Base-by-base conservation (phyloP, 345 rosid species). In the Eucalyptus regnans region DNA sequence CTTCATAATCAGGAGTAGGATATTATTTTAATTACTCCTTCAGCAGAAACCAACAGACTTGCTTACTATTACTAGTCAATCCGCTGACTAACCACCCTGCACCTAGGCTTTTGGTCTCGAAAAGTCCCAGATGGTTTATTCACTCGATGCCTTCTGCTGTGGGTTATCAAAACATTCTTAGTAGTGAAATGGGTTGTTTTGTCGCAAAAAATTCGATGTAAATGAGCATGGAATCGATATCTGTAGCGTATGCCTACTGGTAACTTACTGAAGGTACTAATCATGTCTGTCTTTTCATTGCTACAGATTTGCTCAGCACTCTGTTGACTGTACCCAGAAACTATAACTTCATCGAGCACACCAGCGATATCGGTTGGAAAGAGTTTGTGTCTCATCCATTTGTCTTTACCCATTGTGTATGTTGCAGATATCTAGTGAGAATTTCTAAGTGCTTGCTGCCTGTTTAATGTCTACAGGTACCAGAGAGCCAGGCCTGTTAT, bases 281-380 rank as follows among this genome's bases (percentile, higher is more conserved):
- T 88, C 62, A 22, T 43, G n/a, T 89, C 76, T 20, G 29, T 68
- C 50, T 86, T 54, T 64, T 86, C 60, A 25, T 64, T 31, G 54
- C 54, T 22, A 91, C 95, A 97, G 99, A 97, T 93, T 89, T 97
- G 94, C 93, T 97, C 43, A 92, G 90, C 88, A 86, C 94, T 41
- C 92, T 97, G 88, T 92, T 97, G 43, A 88, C 90, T 86, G 89
- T 95, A 90, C 97, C 98, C 80, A 90, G 98, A 89, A 86, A 90
- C 87, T 90, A 95, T 80, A 96, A 96, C 90, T 96, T 96, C 90
- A 94, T 97, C 22, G 99, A 96, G 92, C 97, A 97, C 90, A 96
- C 97, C 88, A 96, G 96, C 89, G 94, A 96, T 56, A 94, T 97
- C 7, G 98, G 98, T 49, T 97, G 99, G 99, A 97, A 97, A 91